Percentiles rank a stretch among this genome's conserved stretches.
Evolutionary conservation across 2,329 filamentous ascomycete species (phyloP).

Genomic region (Lasiodiplodia hormozganensis): DNA sequence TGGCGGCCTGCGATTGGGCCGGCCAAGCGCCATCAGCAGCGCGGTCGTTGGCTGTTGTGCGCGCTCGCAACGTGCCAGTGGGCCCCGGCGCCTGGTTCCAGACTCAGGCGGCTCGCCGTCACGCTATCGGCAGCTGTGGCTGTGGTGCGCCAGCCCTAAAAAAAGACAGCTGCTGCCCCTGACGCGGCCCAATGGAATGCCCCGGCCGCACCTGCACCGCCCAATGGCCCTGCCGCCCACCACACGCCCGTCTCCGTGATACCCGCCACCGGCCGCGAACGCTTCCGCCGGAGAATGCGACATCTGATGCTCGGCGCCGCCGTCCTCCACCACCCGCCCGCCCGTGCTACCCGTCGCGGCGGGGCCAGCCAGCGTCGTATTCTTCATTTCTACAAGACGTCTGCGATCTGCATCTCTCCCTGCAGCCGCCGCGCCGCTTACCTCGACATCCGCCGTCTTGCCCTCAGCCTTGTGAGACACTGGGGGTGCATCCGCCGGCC

Average conservation of each 20-base stretch:
- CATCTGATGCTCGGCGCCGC: too few species aligned
- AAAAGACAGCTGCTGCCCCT: slow-evolving; percentile 19
- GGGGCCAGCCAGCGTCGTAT: slow-evolving; percentile 5
- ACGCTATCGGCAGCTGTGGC: slow-evolving; percentile 23
- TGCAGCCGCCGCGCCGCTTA: slow-evolving; percentile 13
- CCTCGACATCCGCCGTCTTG: slow-evolving; percentile 17
- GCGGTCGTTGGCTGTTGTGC: slow-evolving; percentile 14
- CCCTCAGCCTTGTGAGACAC: slow-evolving; percentile 25
- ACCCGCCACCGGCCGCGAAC: slow-evolving; percentile 6
- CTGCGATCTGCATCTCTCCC: slow-evolving; percentile 17
- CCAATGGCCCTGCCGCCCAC: slow-evolving; percentile 4
- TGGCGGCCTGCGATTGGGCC: neutral
- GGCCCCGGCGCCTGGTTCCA: slow-evolving; percentile 23
- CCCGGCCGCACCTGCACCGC: slow-evolving; percentile 1
- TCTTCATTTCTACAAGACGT: slow-evolving; percentile 6
- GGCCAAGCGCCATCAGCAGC: slow-evolving; percentile 15
- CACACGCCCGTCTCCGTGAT: slow-evolving; percentile 1
- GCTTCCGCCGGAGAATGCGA: neutral
- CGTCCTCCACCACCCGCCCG: neutral
- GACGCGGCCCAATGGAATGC: slow-evolving; percentile 1
- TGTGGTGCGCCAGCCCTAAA: slow-evolving; percentile 19
- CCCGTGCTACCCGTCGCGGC: neutral
- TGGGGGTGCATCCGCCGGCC: neutral
- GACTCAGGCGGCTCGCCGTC: slow-evolving; percentile 12
- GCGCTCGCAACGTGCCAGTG: neutral